A percentile compares a stretch with the other conserved stretches of the same genome.
Evolutionary conservation across 139 green algal species (phyloP).

Genomic region (Volvox africanus): DNA sequence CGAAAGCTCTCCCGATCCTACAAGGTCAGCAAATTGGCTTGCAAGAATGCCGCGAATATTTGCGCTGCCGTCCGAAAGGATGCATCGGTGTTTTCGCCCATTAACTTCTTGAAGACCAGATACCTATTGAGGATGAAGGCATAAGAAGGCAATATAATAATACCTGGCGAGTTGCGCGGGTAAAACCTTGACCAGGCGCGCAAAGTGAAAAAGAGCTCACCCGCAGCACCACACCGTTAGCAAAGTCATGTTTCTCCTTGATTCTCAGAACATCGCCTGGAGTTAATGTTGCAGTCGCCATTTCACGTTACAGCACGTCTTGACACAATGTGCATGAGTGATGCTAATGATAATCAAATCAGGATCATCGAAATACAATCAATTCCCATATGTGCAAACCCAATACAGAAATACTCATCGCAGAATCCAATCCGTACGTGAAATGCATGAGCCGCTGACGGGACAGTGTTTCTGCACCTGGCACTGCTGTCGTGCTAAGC

Average conservation of each 20-base stretch:
- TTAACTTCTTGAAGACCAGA: slow-evolving; percentile 41
- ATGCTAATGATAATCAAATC: no score
- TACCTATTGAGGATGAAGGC: slow-evolving; percentile 22
- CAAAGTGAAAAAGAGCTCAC: not conserved
- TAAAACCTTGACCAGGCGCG: not conserved
- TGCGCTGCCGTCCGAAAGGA: slow-evolving; percentile 61
- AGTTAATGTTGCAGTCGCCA: slow-evolving; percentile 17
- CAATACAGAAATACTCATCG: no score
- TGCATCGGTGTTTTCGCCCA: slow-evolving; percentile 60
- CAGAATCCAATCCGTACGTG: no score
- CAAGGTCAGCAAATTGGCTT: slow-evolving; percentile 53
- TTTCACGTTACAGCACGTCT: not conserved
- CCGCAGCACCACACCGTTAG: slow-evolving; percentile 33
- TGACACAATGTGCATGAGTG: no score
- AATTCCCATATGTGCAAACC: no score
- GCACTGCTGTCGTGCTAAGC: no score
- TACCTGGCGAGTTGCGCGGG: not conserved
- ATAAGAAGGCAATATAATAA: not conserved
- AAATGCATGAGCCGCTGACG: no score
- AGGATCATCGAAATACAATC: no score
- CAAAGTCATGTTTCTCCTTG: slow-evolving; percentile 22
- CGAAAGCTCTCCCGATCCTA: slow-evolving; percentile 20
- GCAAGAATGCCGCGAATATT: slow-evolving; percentile 59
- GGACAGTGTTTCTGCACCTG: no score
- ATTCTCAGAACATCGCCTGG: slow-evolving; percentile 17